phyloP scores from a whole-genome alignment of 768 basidiomycete species.

The Leccinum aurantiacum region DNA sequence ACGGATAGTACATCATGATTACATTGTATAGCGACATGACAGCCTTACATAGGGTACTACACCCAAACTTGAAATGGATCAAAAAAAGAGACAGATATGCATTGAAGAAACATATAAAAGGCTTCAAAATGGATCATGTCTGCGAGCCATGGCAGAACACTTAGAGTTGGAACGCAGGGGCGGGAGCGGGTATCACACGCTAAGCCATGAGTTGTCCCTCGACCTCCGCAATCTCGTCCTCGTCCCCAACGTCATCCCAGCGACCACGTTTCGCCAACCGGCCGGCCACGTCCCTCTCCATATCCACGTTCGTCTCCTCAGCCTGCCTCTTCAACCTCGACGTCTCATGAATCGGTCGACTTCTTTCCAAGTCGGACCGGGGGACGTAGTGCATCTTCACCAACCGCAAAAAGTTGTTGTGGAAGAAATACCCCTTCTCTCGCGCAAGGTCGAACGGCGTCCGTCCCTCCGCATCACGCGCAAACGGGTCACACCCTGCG shows the following conservation, averaged over 20 bases:
- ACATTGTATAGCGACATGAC: no score
- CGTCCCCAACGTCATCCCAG: conserved; percentile 1
- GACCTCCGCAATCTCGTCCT: neutral
- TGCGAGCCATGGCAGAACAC: neutral
- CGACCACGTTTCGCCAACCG: neutral
- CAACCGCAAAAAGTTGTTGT: neutral
- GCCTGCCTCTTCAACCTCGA: neutral
- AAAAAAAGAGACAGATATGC: no score
- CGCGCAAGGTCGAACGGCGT: conserved; percentile 5
- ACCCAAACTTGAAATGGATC: no score
- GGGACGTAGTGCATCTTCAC: neutral
- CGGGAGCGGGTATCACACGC: neutral
- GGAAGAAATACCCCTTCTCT: neutral
- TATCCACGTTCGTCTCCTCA: neutral
- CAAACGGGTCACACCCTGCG: conserved; percentile 1
- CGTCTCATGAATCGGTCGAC: neutral
- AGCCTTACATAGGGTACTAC: no score
- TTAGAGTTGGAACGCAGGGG: neutral
- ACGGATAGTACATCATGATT: no score
- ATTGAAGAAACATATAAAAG: no score
- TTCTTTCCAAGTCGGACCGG: neutral
- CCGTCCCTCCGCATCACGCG: neutral
- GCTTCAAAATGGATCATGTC: no score
- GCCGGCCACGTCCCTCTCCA: neutral
- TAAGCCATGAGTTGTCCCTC: conserved; percentile 4